These are phyloP conservation scores for Albizia julibrissin DNA, from an alignment of 306 rosid genomes.

Conservation along the genomic window DNA sequence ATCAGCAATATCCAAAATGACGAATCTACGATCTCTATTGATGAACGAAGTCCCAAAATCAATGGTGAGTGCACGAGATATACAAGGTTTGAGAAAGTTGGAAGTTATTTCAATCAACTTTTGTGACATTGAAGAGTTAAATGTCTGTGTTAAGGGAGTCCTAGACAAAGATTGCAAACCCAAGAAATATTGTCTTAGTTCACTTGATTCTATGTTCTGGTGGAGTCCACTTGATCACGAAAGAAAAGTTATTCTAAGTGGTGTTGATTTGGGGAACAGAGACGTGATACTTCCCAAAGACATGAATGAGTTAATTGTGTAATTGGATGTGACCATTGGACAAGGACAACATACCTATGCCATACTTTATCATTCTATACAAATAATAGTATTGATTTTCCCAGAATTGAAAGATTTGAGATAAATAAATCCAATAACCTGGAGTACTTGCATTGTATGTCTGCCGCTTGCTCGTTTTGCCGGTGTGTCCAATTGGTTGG, in stretches of 20 bases:
- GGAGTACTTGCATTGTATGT: neutral
- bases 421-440: neutral
- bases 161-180: no score
- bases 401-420: neutral
- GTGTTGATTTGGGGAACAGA: no score
- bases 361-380: neutral
- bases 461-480: neutral
- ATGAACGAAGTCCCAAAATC: no score
- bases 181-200: no score
- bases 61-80: neutral
- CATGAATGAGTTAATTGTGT: neutral
- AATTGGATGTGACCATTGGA: neutral
- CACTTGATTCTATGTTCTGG: no score
- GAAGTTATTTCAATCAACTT: neutral
- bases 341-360: neutral
- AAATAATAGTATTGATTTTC: no score
- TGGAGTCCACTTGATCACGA: no score
- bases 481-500: neutral
- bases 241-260: no score
- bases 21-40: no score
- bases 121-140: neutral
- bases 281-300: neutral
- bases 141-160: neutral
- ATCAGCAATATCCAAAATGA: no score
- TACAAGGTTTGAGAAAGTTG: neutral